A percentile compares a stretch with the other conserved stretches of the same genome.
Conservation (phyloP, 2,329 filamentous ascomycete species). For the Lasiodiplodia sp. region DNA sequence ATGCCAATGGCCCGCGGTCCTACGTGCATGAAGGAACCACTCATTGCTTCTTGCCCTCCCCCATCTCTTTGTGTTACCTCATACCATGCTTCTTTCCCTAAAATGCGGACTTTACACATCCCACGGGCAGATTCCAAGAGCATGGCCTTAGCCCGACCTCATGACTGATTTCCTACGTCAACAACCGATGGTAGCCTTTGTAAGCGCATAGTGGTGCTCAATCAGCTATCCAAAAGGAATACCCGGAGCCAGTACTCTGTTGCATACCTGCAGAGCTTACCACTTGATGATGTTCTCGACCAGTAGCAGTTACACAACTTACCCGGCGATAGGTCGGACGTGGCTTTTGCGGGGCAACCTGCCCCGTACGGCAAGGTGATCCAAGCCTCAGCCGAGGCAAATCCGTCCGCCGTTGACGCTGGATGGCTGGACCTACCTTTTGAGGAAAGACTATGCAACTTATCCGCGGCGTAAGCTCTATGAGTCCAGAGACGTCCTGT, state of each 20-base stretch:
- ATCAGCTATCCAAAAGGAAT: background rate
- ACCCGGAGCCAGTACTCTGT: background rate
- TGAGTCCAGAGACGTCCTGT: background rate
- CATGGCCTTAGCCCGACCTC: background rate
- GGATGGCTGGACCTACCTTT: background rate
- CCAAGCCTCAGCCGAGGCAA: background rate
- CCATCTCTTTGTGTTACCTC: too few relatives aligned
- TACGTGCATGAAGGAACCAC: background rate
- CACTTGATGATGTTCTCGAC: background rate
- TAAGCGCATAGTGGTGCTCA: background rate
- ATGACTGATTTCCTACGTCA: background rate
- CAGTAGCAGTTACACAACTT: background rate
- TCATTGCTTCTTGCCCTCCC: background rate
- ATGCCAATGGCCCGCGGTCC: background rate
- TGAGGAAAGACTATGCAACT: background rate
- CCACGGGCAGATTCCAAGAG: background rate
- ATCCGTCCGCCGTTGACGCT: background rate
- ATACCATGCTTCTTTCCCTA: background rate
- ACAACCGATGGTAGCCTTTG: background rate
- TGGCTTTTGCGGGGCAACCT: background rate
- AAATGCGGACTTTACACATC: background rate
- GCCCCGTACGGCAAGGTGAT: background rate
- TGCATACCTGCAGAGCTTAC: background rate
- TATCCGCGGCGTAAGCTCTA: background rate
- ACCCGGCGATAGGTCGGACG: background rate